Conservation (phyloP, 495 filamentous ascomycete genomes). For the Tuber magnatum region DNA sequence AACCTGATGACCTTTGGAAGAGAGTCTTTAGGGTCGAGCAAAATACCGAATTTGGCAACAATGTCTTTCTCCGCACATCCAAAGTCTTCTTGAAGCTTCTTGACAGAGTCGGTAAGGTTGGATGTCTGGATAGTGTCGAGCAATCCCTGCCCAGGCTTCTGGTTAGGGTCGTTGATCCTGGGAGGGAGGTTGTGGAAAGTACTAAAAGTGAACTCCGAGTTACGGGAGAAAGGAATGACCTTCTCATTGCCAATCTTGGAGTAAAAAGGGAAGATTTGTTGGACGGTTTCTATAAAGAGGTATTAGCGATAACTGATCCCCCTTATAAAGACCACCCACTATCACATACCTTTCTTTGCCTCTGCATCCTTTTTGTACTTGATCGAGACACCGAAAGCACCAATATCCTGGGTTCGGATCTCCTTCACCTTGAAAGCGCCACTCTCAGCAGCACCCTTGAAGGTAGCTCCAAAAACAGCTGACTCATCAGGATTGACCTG, state of each 20-base stretch:
- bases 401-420: conserved; percentile 68
- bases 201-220: conserved; percentile 72
- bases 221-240: conserved; percentile 78
- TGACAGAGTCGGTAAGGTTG: conserved; percentile 77
- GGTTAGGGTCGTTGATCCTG: conserved; percentile 38
- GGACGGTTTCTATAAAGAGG: conserved; percentile 48
- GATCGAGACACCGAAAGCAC: conserved; percentile 63
- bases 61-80: conserved; percentile 71
- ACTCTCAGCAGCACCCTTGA: conserved; percentile 83
- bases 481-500: conserved; percentile 98
- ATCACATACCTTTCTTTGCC: conserved; percentile 35
- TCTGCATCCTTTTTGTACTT: conserved; percentile 51
- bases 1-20: conserved; percentile 71
- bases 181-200: conserved; percentile 64
- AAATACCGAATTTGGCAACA: conserved; percentile 67
- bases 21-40: conserved; percentile 65
- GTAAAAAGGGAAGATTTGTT: conserved; percentile 67
- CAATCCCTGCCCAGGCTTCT: conserved; percentile 46
- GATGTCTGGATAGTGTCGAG: conserved; percentile 57
- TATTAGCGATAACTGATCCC: conserved; percentile 41
- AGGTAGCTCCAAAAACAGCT: conserved; percentile 92
- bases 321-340: background rate
- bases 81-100: conserved; percentile 63
- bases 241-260: conserved; percentile 74
- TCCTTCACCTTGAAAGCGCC: conserved; percentile 97